These are phyloP conservation scores for Dorcoceras hygrometricum DNA, from an alignment of 257 asterid species.

Conservation along the genomic window DNA sequence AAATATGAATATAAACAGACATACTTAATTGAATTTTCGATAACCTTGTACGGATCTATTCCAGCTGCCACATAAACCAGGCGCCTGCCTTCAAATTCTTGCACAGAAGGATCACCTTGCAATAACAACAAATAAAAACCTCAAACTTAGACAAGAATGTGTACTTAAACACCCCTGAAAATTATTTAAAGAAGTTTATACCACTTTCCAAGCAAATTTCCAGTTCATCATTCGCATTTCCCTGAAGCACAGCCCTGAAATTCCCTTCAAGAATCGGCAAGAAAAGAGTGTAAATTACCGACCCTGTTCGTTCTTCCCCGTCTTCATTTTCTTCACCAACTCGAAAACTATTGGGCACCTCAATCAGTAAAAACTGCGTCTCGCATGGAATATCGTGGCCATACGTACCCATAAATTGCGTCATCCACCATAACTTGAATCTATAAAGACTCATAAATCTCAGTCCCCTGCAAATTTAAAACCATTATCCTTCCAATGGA, in stretches of 20 bases:
- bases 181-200: conserved; percentile 23
- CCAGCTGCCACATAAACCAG: conserved; percentile 79
- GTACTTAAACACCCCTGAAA: not conserved
- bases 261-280: conserved; percentile 79
- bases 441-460: conserved; percentile 62
- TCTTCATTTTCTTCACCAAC: conserved; percentile 23
- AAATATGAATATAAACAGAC: no score
- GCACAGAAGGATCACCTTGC: conserved; percentile 86
- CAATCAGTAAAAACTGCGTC: conserved; percentile 75
- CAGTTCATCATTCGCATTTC: conserved; percentile 64
- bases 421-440: conserved; percentile 92
- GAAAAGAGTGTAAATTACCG: conserved; percentile 48
- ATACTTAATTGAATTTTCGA: conserved; percentile 66
- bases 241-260: conserved; percentile 92
- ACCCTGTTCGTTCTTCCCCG: conserved; percentile 23
- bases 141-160: not conserved
- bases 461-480: conserved; percentile 50
- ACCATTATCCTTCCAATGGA: not conserved
- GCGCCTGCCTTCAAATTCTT: conserved; percentile 70
- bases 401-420: conserved; percentile 65
- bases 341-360: conserved; percentile 39
- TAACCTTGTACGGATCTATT: conserved; percentile 50
- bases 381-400: conserved; percentile 73
- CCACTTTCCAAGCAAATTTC: conserved; percentile 91
- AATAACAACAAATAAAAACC: conserved; percentile 1